A percentile compares a stretch with the other conserved stretches of the same genome.
phyloP scores from a whole-genome alignment of 129 eudicot genomes.

The sunflower (Helianthus annuus) region HanXRQr2.0-SUNRISE NC_035442.2:137795313-137795812 shows the following conservation, averaged over 20 bases:
- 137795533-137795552: slow-evolving; percentile 70
- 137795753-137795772: slow-evolving; percentile 72
- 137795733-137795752: slow-evolving; percentile 64
- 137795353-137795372: slow-evolving; percentile 64
- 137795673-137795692: not conserved
- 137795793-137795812: not conserved
- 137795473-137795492: slow-evolving; percentile 74
- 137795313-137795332: slow-evolving; percentile 74
- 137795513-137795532: slow-evolving; percentile 48
- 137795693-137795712: slow-evolving; percentile 74
- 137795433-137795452: slow-evolving; percentile 68
- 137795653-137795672: not conserved
- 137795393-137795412: slow-evolving; percentile 78
- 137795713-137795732: slow-evolving; percentile 74
- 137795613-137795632: slow-evolving; percentile 38
- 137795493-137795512: slow-evolving; percentile 65
- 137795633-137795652: not conserved
- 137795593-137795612: slow-evolving; percentile 68
- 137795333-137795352: slow-evolving; percentile 60
- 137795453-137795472: slow-evolving; percentile 78
- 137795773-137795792: slow-evolving; percentile 62
- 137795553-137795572: slow-evolving; percentile 71
- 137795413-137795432: slow-evolving; percentile 63
- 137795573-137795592: slow-evolving; percentile 69
- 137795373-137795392: slow-evolving; percentile 62